Evolutionary conservation across 2,329 filamentous ascomycete species (phyloP).

Genomic region (Talaromyces marneffei): DNA sequence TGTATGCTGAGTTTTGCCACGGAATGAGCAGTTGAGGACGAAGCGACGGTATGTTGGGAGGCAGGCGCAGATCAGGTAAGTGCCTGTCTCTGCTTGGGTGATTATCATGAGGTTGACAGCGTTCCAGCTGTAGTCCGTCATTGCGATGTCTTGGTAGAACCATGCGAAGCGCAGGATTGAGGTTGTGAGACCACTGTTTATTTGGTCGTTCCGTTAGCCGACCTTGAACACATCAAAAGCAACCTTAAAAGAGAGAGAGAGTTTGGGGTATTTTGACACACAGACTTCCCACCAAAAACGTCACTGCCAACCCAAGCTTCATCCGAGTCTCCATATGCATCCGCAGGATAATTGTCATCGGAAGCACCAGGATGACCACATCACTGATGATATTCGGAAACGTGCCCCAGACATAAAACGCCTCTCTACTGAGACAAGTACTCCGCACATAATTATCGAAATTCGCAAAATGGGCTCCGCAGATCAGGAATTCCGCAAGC

Average conservation of each 20-base stretch:
- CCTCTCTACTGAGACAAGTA: neutral
- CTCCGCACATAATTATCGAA: neutral
- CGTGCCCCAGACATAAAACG: neutral
- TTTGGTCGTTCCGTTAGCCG: neutral
- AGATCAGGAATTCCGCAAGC: neutral
- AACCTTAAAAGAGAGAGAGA: too few species aligned
- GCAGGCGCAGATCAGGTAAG: neutral
- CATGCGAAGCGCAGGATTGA: neutral
- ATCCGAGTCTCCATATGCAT: neutral
- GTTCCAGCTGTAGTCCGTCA: neutral
- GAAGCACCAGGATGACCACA: slow-evolving; percentile 1
- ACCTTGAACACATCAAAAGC: neutral
- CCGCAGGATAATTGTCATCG: neutral
- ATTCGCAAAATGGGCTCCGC: neutral
- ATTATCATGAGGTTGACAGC: neutral
- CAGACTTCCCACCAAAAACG: neutral
- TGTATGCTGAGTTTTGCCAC: neutral
- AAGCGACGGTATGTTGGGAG: neutral
- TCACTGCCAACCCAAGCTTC: neutral
- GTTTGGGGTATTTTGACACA: neutral
- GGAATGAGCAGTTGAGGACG: neutral
- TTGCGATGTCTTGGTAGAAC: neutral
- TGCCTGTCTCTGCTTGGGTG: neutral
- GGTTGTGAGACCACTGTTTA: neutral
- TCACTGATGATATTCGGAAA: neutral